Evolutionary conservation across 768 basidiomycete species (phyloP).

Genomic region (Asterophora lycoperdoides): DNA sequence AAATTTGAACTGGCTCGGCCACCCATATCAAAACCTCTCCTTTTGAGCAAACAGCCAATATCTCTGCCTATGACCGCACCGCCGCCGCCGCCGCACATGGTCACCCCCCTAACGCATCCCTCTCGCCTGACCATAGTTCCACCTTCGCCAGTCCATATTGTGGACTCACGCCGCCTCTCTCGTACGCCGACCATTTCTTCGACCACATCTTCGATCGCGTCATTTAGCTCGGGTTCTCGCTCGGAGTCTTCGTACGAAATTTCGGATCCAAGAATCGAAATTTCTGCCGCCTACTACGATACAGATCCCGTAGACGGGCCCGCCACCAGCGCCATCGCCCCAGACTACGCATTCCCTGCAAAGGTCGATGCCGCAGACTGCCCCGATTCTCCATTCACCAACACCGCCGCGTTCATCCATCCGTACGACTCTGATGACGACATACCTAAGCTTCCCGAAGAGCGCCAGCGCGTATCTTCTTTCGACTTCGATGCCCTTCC

Average conservation of each 20-base stretch:
- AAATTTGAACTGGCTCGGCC: slow-evolving; percentile 76
- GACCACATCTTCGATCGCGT: slow-evolving; percentile 19
- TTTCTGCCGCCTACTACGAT: slow-evolving; percentile 40
- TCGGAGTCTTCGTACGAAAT: slow-evolving; percentile 18
- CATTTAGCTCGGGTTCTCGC: slow-evolving; percentile 16
- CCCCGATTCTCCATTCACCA: slow-evolving; percentile 21
- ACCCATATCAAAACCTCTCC: slow-evolving; percentile 49
- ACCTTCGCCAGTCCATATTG: slow-evolving; percentile 26
- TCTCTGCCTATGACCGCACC: slow-evolving; percentile 18
- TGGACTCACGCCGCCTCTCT: slow-evolving; percentile 15
- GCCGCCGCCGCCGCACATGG: slow-evolving; percentile 17
- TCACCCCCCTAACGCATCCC: slow-evolving; percentile 15
- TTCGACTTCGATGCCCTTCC: slow-evolving; percentile 55
- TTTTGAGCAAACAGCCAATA: slow-evolving; percentile 26
- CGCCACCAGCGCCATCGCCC: slow-evolving; percentile 24
- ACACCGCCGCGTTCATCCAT: slow-evolving; percentile 49
- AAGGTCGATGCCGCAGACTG: slow-evolving; percentile 9
- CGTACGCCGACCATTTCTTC: slow-evolving; percentile 18
- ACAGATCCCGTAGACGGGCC: slow-evolving; percentile 33
- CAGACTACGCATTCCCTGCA: slow-evolving; percentile 17
- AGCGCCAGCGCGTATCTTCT: slow-evolving; percentile 34
- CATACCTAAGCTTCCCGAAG: slow-evolving; percentile 29
- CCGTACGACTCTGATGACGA: slow-evolving; percentile 37
- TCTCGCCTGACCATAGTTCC: slow-evolving; percentile 23
- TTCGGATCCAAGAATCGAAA: slow-evolving; percentile 31